Evolutionary conservation across 352 stramenopile species (phyloP).

Genomic region (Saprolegnia diclina): DNA sequence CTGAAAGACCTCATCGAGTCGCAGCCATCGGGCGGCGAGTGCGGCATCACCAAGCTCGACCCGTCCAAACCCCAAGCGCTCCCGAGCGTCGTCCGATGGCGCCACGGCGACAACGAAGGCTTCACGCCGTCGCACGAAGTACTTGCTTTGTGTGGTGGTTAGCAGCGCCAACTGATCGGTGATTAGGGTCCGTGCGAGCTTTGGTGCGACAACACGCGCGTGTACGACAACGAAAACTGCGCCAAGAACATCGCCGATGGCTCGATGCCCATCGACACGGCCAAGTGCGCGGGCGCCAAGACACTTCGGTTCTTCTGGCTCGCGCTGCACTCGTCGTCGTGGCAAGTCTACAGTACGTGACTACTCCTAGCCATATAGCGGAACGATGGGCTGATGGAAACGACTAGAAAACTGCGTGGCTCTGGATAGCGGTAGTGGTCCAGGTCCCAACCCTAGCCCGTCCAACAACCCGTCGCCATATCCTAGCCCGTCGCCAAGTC

Average conservation of each 20-base stretch:
- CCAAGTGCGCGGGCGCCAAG: slow-evolving; percentile 34
- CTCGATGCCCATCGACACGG: slow-evolving; percentile 41
- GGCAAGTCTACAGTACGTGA: slow-evolving; percentile 39
- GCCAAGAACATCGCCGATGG: slow-evolving; percentile 33
- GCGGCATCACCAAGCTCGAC: slow-evolving; percentile 27
- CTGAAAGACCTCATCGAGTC: slow-evolving; percentile 15
- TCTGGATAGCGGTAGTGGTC: neutral
- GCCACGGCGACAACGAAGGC: slow-evolving; percentile 29
- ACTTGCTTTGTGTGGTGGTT: no score
- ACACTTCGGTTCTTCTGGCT: slow-evolving; percentile 39
- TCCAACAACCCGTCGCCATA: neutral
- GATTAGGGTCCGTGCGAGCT: slow-evolving; percentile 46
- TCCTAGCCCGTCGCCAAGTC: no score
- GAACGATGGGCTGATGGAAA: neutral
- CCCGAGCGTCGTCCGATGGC: slow-evolving; percentile 29
- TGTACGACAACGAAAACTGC: slow-evolving; percentile 42
- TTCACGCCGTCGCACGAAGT: slow-evolving; percentile 32
- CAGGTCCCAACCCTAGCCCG: neutral
- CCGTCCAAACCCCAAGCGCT: slow-evolving; percentile 26
- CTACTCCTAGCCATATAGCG: neutral
- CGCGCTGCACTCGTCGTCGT: slow-evolving; percentile 38
- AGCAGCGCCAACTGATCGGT: no score
- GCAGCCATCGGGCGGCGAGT: slow-evolving; percentile 13
- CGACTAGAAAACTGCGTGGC: neutral
- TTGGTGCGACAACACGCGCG: slow-evolving; percentile 43